A percentile compares a stretch with the other conserved stretches of the same genome.
phyloP scores from a whole-genome alignment of 495 filamentous ascomycete genomes.

The Mycothermus thermophilus region DNA sequence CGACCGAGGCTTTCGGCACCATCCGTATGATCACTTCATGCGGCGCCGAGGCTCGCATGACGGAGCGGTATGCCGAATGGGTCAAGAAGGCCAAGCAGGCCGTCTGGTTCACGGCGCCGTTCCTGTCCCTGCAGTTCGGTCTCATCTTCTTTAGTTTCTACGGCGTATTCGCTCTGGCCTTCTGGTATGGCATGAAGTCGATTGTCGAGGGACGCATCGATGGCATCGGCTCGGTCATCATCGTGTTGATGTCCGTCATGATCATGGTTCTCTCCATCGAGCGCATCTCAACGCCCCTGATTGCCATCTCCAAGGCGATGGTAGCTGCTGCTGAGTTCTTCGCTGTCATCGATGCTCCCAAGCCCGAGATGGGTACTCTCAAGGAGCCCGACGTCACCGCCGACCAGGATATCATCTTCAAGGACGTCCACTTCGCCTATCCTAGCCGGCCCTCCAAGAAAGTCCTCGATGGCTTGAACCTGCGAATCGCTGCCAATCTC shows the following conservation, averaged over 20 bases:
- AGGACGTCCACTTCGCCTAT: conserved; percentile 52
- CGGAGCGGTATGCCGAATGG: conserved; percentile 38
- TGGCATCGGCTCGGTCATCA: conserved; percentile 32
- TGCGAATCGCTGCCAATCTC: conserved; percentile 57
- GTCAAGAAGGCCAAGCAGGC: conserved; percentile 41
- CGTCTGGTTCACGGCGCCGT: conserved; percentile 33
- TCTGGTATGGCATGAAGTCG: conserved; percentile 40
- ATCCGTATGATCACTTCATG: conserved; percentile 51
- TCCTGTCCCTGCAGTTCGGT: conserved; percentile 29
- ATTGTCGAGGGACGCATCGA: conserved; percentile 26
- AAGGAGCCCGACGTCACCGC: conserved; percentile 34
- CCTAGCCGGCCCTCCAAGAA: conserved; percentile 52
- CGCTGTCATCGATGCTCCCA: conserved; percentile 41
- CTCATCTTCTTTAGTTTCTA: conserved; percentile 31
- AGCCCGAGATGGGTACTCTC: conserved; percentile 28
- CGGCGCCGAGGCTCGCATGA: conserved; percentile 43
- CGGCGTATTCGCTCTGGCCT: conserved; percentile 31
- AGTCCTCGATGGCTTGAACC: conserved; percentile 41
- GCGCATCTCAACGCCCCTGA: conserved; percentile 37
- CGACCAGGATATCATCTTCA: conserved; percentile 43
- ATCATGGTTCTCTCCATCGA: conserved; percentile 39
- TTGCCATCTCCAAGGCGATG: conserved; percentile 38
- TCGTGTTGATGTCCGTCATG: conserved; percentile 44
- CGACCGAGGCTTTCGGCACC: conserved; percentile 41
- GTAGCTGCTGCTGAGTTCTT: conserved; percentile 44